Base-by-base conservation (phyloP, 192 early-diverging fungal species). In the Entomortierella lignicola region DNA sequence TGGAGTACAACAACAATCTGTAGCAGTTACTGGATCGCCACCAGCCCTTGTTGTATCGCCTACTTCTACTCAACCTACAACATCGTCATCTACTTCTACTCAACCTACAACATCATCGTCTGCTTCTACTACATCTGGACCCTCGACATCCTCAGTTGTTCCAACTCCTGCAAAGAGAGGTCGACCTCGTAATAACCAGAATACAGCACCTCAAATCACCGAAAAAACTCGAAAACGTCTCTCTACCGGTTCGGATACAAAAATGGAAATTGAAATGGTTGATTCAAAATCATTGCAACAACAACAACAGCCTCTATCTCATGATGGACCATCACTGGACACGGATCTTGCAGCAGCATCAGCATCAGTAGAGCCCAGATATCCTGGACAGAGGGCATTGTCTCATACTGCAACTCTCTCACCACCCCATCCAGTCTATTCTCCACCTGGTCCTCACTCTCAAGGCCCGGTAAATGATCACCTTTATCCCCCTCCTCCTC, bases 81-180 rank as follows among this genome's bases (percentile, higher is more conserved):
- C 72, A 7, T 63, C 72, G 0, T 20, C 42, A 25, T 55, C 72
- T 11, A 56, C 72, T 11, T 53, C 72, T 2, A 59, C 71, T 15
- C 64, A 55, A 32, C 58, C 58, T 20, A 54, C 63, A 6, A 74
- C 72, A 7, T 63, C 72, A 0, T 66, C 71, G 8, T 31, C 53
- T 17, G 54, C 62, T 30, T 43, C 55, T 41, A 8, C 47, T 10
- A 23, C 66, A 26, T 52, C 47, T 0, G 55, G 29, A 41, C 47
- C 62, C 5, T 41, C 56, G 18, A 52, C 71, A 0, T 52, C 60
- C 8, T 55, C 72, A 0, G 48, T 60, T 10, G 54, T 54, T 2
- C 26, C 59, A 11, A 62, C 66, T 18, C 66, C 73, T n/a, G 73
- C 66, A 15, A 77, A 77, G 60, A 63, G 73, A 60, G 73, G 73